Conservation (phyloP, 2,329 filamentous ascomycete species). For the Amphichorda felina region DNA sequence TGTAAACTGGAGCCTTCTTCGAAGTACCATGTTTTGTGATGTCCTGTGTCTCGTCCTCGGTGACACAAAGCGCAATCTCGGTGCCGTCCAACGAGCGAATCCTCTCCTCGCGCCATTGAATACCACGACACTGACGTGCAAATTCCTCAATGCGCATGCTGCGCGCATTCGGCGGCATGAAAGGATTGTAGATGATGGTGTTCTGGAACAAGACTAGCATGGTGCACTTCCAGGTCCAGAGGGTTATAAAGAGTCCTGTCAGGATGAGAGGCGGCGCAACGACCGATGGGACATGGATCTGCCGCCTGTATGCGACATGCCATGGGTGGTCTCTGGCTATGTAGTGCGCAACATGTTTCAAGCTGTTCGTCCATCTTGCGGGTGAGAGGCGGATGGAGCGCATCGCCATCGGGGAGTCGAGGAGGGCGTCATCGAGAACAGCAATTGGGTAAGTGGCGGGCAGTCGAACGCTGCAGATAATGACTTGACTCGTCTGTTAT, state of each 20-base stretch:
- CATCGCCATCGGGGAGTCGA: conserved; percentile 9
- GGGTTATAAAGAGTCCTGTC: conserved; percentile 46
- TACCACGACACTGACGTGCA: conserved; percentile 40
- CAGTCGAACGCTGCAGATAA: too few relatives aligned
- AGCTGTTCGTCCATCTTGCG: conserved; percentile 4
- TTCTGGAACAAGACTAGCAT: conserved; percentile 73
- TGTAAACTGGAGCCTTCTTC: conserved; percentile 28
- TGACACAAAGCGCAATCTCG: conserved; percentile 46
- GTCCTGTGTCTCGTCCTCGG: conserved; percentile 14
- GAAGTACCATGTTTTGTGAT: not conserved
- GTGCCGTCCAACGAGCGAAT: conserved; percentile 54
- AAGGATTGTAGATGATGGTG: conserved; percentile 72
- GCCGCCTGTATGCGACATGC: not conserved
- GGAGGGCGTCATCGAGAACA: not conserved
- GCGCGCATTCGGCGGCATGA: conserved; percentile 58
- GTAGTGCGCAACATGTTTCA: too few relatives aligned
- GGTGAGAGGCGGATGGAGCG: conserved; percentile 10
- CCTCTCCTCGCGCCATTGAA: conserved; percentile 56
- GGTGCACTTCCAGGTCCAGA: conserved; percentile 57
- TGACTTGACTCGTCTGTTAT: too few relatives aligned
- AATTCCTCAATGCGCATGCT: conserved; percentile 57
- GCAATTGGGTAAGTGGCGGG: not conserved
- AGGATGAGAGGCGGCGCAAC: conserved; percentile 59
- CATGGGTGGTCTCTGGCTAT: too few relatives aligned
- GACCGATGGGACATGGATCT: conserved; percentile 16